Evolutionary conservation across 2,329 filamentous ascomycete genomes (phyloP).

Genomic region (Epichloe baconii): DNA sequence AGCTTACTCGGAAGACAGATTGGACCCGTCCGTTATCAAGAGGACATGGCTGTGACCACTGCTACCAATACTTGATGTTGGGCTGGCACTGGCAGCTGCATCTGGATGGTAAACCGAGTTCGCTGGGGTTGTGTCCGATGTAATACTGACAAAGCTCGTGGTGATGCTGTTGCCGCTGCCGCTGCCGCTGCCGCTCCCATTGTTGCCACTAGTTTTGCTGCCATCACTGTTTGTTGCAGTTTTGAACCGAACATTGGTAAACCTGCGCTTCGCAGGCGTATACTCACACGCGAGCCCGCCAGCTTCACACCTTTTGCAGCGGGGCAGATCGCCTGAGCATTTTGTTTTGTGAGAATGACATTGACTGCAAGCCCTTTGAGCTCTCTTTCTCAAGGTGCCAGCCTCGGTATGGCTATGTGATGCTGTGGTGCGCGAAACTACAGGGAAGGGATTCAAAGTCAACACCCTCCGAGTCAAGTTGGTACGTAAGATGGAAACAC

Average conservation of each 20-base stretch:
- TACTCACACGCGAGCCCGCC: slow-evolving; percentile 26
- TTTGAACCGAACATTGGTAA: slow-evolving; percentile 20
- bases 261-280: slow-evolving; percentile 24
- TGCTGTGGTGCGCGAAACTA: slow-evolving; percentile 24
- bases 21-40: slow-evolving; percentile 13
- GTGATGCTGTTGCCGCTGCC: not conserved
- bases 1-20: slow-evolving; percentile 18
- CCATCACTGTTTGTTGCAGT: slow-evolving; percentile 2
- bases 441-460: slow-evolving; percentile 6
- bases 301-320: slow-evolving; percentile 24
- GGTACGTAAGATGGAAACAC: not conserved
- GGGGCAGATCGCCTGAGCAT: slow-evolving; percentile 27
- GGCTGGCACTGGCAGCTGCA: slow-evolving; percentile 9
- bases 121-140: slow-evolving; percentile 1
- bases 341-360: slow-evolving; percentile 31
- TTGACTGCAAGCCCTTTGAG: slow-evolving; percentile 28
- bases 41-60: slow-evolving; percentile 8
- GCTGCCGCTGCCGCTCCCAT: too few relatives aligned
- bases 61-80: slow-evolving; percentile 7
- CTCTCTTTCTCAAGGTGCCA: slow-evolving; percentile 27
- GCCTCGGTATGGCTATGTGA: slow-evolving; percentile 29
- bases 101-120: slow-evolving; percentile 6
- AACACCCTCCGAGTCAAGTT: not conserved
- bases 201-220: not conserved
- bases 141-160: not conserved